Evolutionary conservation across 495 filamentous ascomycete species (phyloP).

Genomic region (Penicilliopsis zonata): DNA sequence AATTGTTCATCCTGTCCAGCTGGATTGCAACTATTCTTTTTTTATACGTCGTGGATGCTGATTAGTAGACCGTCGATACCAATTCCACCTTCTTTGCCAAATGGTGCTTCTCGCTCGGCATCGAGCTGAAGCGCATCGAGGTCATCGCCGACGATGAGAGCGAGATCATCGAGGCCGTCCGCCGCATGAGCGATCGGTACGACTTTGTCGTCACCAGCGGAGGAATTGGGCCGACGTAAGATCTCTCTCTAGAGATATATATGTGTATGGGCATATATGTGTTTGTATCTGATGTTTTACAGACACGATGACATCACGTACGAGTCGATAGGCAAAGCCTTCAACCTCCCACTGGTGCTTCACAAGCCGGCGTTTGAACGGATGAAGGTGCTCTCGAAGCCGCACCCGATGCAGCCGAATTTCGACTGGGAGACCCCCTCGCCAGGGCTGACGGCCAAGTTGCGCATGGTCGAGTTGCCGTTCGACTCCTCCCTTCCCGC

Average conservation of each 20-base stretch:
- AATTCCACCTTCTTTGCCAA: constrained; percentile 88
- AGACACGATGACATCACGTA: constrained; percentile 98
- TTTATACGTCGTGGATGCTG: too few relatives aligned
- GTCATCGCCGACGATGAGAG: constrained; percentile 84
- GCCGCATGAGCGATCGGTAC: constrained; percentile 74
- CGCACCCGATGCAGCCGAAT: constrained; percentile 55
- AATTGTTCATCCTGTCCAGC: background rate
- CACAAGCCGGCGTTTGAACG: constrained; percentile 62
- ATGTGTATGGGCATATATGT: too few relatives aligned
- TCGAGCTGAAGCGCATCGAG: constrained; percentile 80
- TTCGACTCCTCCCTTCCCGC: constrained; percentile 49
- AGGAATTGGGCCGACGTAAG: constrained; percentile 87
- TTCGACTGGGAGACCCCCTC: constrained; percentile 83
- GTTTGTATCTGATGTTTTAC: too few relatives aligned
- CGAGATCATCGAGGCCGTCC: constrained; percentile 80
- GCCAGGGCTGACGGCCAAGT: constrained; percentile 61
- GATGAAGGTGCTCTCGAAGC: constrained; percentile 72
- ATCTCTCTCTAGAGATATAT: too few relatives aligned
- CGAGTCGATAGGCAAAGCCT: constrained; percentile 83
- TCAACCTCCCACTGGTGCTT: constrained; percentile 59
- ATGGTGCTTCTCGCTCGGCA: constrained; percentile 84
- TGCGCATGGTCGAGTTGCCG: constrained; percentile 83
- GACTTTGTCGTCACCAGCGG: constrained; percentile 93
- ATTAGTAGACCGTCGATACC: constrained; percentile 78
- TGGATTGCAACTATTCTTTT: too few relatives aligned